phyloP scores from a whole-genome alignment of 805 yeast species.

The Wickerhamiella cacticola region DNA sequence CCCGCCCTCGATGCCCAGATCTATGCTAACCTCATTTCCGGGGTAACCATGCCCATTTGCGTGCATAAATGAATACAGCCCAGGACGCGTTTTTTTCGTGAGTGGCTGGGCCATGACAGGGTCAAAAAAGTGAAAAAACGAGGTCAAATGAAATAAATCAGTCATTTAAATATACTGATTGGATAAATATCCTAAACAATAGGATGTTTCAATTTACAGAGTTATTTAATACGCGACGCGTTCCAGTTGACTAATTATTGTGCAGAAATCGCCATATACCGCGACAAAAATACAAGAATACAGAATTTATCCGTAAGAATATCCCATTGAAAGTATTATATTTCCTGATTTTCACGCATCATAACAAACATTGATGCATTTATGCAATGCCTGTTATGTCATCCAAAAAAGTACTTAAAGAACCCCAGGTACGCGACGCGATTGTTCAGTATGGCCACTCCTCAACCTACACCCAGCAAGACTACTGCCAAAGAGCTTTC shows the following conservation, averaged over 20 bases:
- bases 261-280: not conserved
- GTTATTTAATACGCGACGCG: slow-evolving; percentile 1
- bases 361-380: not conserved
- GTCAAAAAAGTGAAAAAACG: not conserved
- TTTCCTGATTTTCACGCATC: not conserved
- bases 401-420: slow-evolving; percentile 11
- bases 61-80: not conserved
- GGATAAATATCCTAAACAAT: no score
- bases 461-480: slow-evolving; percentile 48
- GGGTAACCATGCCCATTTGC: slow-evolving; percentile 1
- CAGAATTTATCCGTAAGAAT: not conserved
- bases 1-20: no score
- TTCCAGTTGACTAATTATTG: slow-evolving; percentile 7
- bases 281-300: not conserved
- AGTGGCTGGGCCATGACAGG: not conserved
- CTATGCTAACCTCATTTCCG: not conserved
- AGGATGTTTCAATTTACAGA: not conserved
- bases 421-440: slow-evolving; percentile 7
- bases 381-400: slow-evolving; percentile 6
- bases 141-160: not conserved
- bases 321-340: not conserved
- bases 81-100: slow-evolving; percentile 1
- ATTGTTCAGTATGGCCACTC: slow-evolving; percentile 5
- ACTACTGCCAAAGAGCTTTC: slow-evolving; percentile 46
- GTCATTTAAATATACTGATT: no score